Base-by-base conservation (phyloP, 192 early-diverging fungal genomes). In the Linderina pennispora region DNA sequence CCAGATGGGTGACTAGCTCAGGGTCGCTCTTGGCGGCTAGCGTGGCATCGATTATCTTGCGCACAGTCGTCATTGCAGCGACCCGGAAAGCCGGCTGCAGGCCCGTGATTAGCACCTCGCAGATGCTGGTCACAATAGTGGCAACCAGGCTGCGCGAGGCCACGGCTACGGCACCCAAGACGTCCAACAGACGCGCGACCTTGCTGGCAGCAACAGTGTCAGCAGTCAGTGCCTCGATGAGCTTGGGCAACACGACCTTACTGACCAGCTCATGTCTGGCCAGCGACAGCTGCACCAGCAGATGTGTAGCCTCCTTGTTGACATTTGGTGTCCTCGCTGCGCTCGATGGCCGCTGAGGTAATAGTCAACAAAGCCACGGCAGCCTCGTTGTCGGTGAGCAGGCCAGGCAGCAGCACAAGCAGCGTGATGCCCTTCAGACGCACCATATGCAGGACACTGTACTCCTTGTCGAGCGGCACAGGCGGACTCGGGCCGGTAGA, bases 381-480 rank as follows among this genome's bases (percentile, higher is more conserved):
- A 0, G 43, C 46, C 54, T 89, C 86, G 38, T 84, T 77, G 6
- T 70, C 58, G 15, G 53, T 50, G 15, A 89, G 53, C 38, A 79
- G 84, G 9, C 63, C 53, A 6, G 60, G 71, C 23, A 82, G 59
- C 17, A 86, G 49, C 26, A 75, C 71, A 65, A 89, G 74, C 6
- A 77, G 66, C 26, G 80, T 65, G 20, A 94, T 72, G 8, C 88
- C 91, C 41, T 79, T 79, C 5, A 91, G 50, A 2, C 86, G 86
- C 19, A 77, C 74, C 22, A 87, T 69, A 31, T 87, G 75, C 37
- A 92, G 54, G 7, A 79, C 79, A 41, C 76, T 82, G 52, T 90
- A 87, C 57, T 91, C 87, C 50, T 87, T 84, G 25, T 74, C 64
- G 1, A 67, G 48, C 18, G 80, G 78, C 0, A 82, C 67, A 17